Base-by-base conservation (phyloP, 768 basidiomycete species). In the Rhodotorula sphaerocarpa region DNA sequence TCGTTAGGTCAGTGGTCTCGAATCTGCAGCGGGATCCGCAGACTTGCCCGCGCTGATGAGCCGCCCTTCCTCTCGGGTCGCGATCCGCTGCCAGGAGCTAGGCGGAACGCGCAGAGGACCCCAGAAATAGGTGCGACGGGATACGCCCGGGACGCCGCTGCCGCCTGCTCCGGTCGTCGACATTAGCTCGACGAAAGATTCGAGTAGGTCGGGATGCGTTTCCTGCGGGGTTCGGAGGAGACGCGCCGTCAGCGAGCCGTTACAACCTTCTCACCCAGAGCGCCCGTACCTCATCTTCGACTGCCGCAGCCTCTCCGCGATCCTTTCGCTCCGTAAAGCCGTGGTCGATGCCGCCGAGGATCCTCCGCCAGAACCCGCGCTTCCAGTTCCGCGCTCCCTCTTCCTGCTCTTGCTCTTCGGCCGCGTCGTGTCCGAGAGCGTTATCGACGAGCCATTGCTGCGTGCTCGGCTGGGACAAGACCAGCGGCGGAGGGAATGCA, bases 31-130 rank as follows among this genome's bases (percentile, higher is more conserved):
- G 3, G 33, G 20, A 11, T n/a, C n/a, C n/a, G 27, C 28, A 16
- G 9, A 28, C 65, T 30, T 21, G 58, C 65, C 66, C 9, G 50
- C 66, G 30, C 57, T 59, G 30, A 68, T 68, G 59, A 68, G 57
- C 42, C 62, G 41, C 4, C 47, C 55, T 36, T 68, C 66, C 53
- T 68, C 66, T 34, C 44, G 44, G 20, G 62, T 57, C 43, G 3
- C 53, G 10, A 68, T 42, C 15, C 47, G 25, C 3, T 42, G 11
- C 66, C 66, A 68, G 6, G 39, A 28, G 5, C 20, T 3, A 5
- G 42, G 31, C 31, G 7, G 1, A 7, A 10, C 2, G 4, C 18
- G 0, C 27, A 46, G 34, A n/a, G n/a, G n/a, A 10, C 62, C 66
- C 66, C 66, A 68, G 28, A 48, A 63, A 36, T 68, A 68, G 2